Base-by-base conservation (phyloP, 768 basidiomycete species). In the Kwoniella sp. region DNA sequence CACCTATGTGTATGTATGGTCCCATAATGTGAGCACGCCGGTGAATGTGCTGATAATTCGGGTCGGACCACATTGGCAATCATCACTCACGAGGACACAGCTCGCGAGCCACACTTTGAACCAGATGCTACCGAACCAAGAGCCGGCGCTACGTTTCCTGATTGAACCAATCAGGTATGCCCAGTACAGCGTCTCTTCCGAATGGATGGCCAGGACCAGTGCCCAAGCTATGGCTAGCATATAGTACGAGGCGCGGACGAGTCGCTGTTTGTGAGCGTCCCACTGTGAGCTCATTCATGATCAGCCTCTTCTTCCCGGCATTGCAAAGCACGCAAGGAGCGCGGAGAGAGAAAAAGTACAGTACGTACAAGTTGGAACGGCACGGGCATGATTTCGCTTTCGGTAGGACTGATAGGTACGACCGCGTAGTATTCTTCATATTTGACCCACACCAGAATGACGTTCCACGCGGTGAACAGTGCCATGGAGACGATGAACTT, bases 61-160 rank as follows among this genome's bases (percentile, higher is more conserved):
- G n/a, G n/a, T n/a, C n/a, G n/a, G n/a, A n/a, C n/a, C n/a, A n/a
- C n/a, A n/a, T n/a, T n/a, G 31, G 22, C 20, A 22, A n/a, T 17
- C 22, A 75, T 93, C 91, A 0, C 92, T 93, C 0, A 94, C 92
- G 0, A 88, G 88, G 75, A 92, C 91, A 74, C 92, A 90, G 4
- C 89, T 89, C 0, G 89, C 87, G 0, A 92, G 90, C 23, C 73
- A 77, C 23, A 74, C 11, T 56, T 73, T 73, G 58, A 74, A 74
- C 51, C 69, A 65, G n/a, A 67, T 51, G 45, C 67, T 70, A 38
- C 50, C 34, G 61, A 77, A 74, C 75, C 75, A 77, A 47, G 65
- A 52, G 25, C 55, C 66, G 3, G 58, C 54, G 29, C 64, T 57
- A 25, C 70, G 55, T 23, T 38, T 63, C 31, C 66, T 66, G 53